Conservation (phyloP, 305 asterid species). For the Solanum chacoense region DNA sequence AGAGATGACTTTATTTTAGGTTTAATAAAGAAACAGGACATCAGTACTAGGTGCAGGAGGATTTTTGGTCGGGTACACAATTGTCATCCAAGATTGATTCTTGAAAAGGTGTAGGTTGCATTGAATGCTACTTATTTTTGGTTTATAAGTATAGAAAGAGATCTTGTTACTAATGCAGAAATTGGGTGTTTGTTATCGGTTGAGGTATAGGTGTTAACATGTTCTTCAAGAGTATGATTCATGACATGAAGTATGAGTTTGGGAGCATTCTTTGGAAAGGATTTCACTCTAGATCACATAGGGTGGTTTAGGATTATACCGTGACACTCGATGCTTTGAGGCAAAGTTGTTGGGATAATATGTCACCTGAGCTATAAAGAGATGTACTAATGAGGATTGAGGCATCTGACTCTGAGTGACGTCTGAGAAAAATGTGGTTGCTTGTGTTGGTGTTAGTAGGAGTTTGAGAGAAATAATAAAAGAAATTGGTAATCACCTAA, state of each 20-base stretch:
- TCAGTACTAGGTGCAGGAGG: not conserved
- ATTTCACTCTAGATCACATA: conserved; percentile 50
- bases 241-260: conserved; percentile 59
- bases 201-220: conserved; percentile 15
- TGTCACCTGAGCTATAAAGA: not conserved
- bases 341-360: not conserved
- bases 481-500: conserved; percentile 52
- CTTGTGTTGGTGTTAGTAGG: conserved; percentile 3
- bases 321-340: not conserved
- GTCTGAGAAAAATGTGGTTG: not conserved
- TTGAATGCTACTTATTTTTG: not conserved
- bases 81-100: not conserved
- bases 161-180: not conserved
- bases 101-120: not conserved
- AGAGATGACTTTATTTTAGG: not conserved
- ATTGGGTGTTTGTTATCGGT: not conserved
- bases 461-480: conserved; percentile 79
- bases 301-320: not conserved
- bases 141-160: too few relatives aligned
- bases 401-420: not conserved
- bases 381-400: not conserved
- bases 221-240: conserved; percentile 66
- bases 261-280: conserved; percentile 75
- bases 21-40: not conserved
- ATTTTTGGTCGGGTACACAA: not conserved